Percentiles rank a stretch among this genome's conserved stretches.
phyloP scores from a whole-genome alignment of 2,329 filamentous ascomycete genomes.

The Fusarium napiforme region DNA sequence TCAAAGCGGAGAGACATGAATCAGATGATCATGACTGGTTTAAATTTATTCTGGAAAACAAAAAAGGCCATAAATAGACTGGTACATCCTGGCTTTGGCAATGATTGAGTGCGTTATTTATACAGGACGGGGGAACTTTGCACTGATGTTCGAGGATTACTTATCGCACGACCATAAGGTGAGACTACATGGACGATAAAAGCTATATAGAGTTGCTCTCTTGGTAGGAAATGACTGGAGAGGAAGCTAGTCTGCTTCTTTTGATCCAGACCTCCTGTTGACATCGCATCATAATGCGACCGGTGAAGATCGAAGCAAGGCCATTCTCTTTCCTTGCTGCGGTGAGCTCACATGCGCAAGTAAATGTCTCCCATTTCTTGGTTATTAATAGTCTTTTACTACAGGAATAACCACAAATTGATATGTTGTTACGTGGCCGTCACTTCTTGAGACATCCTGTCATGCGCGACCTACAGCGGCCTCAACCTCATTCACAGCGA shows the following conservation, averaged over 20 bases:
- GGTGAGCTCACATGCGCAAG: neutral
- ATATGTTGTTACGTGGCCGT: too few relatives aligned
- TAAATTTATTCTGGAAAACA: neutral
- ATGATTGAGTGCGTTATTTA: neutral
- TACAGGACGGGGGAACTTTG: neutral
- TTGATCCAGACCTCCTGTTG: neutral
- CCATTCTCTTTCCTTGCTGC: neutral
- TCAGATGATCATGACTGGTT: neutral
- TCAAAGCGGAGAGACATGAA: neutral
- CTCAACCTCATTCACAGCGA: neutral
- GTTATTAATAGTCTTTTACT: too few relatives aligned
- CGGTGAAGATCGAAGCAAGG: neutral
- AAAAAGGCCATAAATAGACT: neutral
- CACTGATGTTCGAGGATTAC: neutral
- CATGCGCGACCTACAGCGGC: neutral
- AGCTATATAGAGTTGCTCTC: fast-evolving
- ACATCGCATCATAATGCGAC: neutral
- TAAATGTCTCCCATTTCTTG: fast-evolving
- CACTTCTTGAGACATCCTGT: neutral
- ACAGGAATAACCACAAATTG: too few relatives aligned
- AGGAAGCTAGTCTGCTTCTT: neutral
- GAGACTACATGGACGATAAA: neutral
- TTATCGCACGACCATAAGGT: neutral
- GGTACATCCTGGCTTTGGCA: neutral
- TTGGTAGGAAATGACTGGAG: fast-evolving